These are phyloP conservation scores for Fomitopsis betulina DNA, from an alignment of 1,284 basidiomycete genomes.

Conservation along the genomic window DNA sequence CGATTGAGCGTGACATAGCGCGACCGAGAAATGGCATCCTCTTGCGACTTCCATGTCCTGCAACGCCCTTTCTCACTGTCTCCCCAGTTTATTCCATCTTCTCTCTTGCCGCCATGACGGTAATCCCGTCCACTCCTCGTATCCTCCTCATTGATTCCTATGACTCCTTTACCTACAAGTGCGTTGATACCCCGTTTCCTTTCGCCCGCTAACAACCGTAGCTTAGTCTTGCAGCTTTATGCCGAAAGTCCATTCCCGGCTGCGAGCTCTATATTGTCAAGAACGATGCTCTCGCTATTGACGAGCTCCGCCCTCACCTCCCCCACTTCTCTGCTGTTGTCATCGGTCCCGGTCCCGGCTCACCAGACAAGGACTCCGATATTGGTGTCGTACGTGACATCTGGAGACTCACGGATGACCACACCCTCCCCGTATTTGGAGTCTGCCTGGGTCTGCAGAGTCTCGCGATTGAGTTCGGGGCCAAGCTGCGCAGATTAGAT, in stretches of 20 bases:
- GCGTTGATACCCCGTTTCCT: conserved; percentile 24
- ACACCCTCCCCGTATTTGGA: conserved; percentile 74
- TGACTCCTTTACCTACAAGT: conserved; percentile 87
- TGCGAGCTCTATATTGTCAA: conserved; percentile 64
- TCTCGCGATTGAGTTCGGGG: conserved; percentile 77
- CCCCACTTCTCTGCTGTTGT: conserved; percentile 62
- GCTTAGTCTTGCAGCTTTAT: conserved; percentile 59
- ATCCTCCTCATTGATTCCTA: conserved; percentile 78
- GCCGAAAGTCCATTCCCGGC: conserved; percentile 52
- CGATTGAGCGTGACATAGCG: background rate
- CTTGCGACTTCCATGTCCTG: background rate
- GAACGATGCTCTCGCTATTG: conserved; percentile 56
- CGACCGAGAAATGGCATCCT: background rate
- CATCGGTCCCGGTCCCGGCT: conserved; percentile 79
- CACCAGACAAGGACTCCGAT: conserved; percentile 59
- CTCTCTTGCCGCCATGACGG: conserved; percentile 9
- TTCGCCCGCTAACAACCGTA: conserved; percentile 4
- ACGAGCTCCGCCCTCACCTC: conserved; percentile 48
- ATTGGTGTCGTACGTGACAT: conserved; percentile 64
- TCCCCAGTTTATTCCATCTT: background rate
- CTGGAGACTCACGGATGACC: conserved; percentile 52
- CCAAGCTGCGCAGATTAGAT: conserved; percentile 42
- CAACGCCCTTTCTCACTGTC: background rate
- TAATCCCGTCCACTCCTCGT: conserved; percentile 14
- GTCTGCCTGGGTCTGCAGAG: conserved; percentile 94